Evolutionary conservation across 129 eudicot species (phyloP).

Genomic region (Flaveria brownii): DNA sequence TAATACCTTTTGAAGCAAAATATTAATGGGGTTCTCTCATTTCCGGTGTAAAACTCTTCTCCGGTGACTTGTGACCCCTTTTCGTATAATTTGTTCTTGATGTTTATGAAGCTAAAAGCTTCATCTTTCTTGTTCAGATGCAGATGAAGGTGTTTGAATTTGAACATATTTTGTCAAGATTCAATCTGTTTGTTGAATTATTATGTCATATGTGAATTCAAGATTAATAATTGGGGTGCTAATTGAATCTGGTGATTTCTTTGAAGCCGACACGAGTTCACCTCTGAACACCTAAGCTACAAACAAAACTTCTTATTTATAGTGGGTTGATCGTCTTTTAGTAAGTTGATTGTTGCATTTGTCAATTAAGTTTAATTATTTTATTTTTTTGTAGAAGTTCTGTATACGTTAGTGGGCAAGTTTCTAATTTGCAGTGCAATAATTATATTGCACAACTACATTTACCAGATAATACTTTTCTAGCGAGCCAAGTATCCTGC

Average conservation of each 20-base stretch:
- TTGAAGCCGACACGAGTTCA: too few species aligned
- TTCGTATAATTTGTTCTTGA: background rate
- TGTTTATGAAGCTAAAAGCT: background rate
- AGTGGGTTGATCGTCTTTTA: background rate
- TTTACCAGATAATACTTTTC: background rate
- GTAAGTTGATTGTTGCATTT: background rate
- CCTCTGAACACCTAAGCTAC: background rate
- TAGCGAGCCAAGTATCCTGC: background rate
- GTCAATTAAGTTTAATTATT: background rate
- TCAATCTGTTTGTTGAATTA: constrained; percentile 21
- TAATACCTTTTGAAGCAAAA: constrained; percentile 34
- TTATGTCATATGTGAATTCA: constrained; percentile 64
- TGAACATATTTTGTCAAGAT: background rate
- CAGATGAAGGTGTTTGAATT: constrained; percentile 23
- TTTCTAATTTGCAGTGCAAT: background rate
- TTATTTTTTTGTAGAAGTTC: background rate
- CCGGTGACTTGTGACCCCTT: constrained; percentile 19
- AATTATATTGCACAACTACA: background rate
- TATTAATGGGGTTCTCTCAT: constrained; percentile 13
- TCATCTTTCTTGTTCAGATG: constrained; percentile 1
- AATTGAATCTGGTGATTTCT: too few species aligned
- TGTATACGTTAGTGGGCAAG: background rate
- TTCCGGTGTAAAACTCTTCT: background rate
- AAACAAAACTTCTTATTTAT: background rate
- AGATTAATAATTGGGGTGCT: constrained; percentile 52